Evolutionary conservation across 495 filamentous ascomycete genomes (phyloP).

Genomic region (Penicillium cosmopolitanum): DNA sequence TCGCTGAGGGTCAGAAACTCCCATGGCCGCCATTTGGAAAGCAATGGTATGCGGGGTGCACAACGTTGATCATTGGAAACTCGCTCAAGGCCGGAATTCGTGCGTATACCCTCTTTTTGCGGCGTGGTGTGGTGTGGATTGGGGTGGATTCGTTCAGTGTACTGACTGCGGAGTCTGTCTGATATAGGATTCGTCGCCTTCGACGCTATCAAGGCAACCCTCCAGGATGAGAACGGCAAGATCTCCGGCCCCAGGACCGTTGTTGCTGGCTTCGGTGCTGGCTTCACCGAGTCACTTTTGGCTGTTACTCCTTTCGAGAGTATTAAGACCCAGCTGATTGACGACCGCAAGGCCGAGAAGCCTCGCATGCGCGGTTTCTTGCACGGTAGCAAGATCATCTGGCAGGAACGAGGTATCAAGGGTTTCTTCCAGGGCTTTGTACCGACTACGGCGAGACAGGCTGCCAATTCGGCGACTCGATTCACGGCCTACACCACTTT

Average conservation of each 20-base stretch:
- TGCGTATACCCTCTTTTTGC: conserved; percentile 48
- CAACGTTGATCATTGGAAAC: conserved; percentile 95
- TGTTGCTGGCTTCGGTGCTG: conserved; percentile 91
- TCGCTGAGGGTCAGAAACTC: conserved; percentile 81
- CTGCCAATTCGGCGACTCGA: conserved; percentile 87
- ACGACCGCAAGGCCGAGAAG: conserved; percentile 87
- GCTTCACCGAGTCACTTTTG: conserved; percentile 88
- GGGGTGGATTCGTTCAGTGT: too few relatives aligned
- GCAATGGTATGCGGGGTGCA: conserved; percentile 98
- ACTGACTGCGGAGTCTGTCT: too few relatives aligned
- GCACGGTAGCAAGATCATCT: conserved; percentile 85
- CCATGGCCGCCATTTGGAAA: conserved; percentile 92
- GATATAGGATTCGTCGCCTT: conserved; percentile 89
- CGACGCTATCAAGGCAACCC: conserved; percentile 83
- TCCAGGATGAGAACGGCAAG: conserved; percentile 84
- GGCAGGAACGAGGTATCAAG: conserved; percentile 79
- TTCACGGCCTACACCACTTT: conserved; percentile 90
- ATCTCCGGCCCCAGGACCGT: conserved; percentile 90
- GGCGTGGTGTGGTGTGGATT: too few relatives aligned
- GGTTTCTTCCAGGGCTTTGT: conserved; percentile 98
- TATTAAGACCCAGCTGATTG: conserved; percentile 97
- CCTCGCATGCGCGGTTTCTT: conserved; percentile 92
- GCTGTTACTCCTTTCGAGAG: conserved; percentile 97
- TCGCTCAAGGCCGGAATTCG: conserved; percentile 93
- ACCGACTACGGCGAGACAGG: conserved; percentile 91